Evolutionary conservation across 1,284 basidiomycete genomes (phyloP).

Genomic region (Cryptococcus floricola): DNA sequence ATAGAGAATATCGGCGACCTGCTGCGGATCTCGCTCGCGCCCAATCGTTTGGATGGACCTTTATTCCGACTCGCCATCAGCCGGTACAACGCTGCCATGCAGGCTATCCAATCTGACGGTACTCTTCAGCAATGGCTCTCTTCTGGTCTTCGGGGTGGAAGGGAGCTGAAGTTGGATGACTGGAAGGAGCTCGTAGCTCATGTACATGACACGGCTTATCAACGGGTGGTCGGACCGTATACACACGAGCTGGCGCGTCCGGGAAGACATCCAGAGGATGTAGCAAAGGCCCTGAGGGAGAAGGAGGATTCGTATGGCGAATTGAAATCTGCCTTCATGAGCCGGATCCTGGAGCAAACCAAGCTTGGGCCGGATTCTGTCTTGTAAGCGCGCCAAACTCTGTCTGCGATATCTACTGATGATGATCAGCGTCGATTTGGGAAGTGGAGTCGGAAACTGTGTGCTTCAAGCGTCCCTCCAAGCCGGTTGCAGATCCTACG

Average conservation of each 20-base stretch:
- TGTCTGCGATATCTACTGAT: conserved; percentile 10
- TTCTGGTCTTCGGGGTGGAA: conserved; percentile 12
- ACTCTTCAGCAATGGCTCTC: conserved; percentile 32
- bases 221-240: conserved; percentile 55
- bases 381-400: conserved; percentile 28
- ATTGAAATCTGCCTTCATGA: conserved; percentile 46
- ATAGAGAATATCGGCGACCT: conserved; percentile 51
- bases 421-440: conserved; percentile 53
- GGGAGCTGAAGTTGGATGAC: conserved; percentile 31
- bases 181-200: conserved; percentile 50
- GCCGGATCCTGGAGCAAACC: conserved; percentile 43
- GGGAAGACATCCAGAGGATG: conserved; percentile 43
- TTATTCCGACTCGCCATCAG: conserved; percentile 51
- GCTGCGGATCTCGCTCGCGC: conserved; percentile 52
- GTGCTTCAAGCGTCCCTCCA: conserved; percentile 56
- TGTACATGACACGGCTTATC: conserved; percentile 55
- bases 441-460: conserved; percentile 57
- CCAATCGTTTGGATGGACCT: conserved; percentile 52
- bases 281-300: conserved; percentile 36
- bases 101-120: conserved; percentile 44
- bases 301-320: conserved; percentile 49
- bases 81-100: conserved; percentile 53
- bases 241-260: conserved; percentile 48
- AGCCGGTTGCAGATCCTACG: conserved; percentile 52
- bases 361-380: conserved; percentile 37